phyloP scores from a whole-genome alignment of 2,329 filamentous ascomycete genomes.

The Pseudocercospora cruenta region DNA sequence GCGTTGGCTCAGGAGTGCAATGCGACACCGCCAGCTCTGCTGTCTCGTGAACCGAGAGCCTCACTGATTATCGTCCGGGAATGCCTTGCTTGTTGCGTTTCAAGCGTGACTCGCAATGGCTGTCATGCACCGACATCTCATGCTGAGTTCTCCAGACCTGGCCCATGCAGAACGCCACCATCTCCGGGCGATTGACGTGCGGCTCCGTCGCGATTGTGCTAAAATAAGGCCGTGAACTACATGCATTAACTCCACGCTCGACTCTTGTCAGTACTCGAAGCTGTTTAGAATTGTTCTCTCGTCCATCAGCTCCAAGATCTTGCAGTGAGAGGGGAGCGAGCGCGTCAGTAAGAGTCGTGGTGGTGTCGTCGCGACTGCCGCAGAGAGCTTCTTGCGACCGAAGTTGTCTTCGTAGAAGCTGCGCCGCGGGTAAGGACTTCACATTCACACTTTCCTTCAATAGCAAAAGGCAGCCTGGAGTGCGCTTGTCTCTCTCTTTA shows the following conservation, averaged over 20 bases:
- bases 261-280: background rate
- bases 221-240: background rate
- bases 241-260: background rate
- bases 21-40: slow-evolving; percentile 6
- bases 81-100: slow-evolving; percentile 6
- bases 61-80: background rate
- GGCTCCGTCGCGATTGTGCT: background rate
- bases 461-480: background rate
- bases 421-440: background rate
- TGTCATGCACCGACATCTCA: slow-evolving; percentile 3
- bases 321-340: background rate
- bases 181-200: background rate
- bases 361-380: background rate
- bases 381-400: background rate
- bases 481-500: background rate
- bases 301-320: background rate
- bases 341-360: too few relatives aligned
- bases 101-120: background rate
- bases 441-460: background rate
- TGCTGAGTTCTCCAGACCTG: background rate
- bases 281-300: background rate
- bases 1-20: slow-evolving; percentile 7
- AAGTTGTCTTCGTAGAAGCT: background rate
- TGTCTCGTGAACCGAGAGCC: slow-evolving; percentile 3
- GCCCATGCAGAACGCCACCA: slow-evolving; percentile 1